A percentile compares a stretch with the other conserved stretches of the same genome.
Evolutionary conservation across 73 alveolate genomes (phyloP).

Genomic region (Paramecium biaurelia): DNA sequence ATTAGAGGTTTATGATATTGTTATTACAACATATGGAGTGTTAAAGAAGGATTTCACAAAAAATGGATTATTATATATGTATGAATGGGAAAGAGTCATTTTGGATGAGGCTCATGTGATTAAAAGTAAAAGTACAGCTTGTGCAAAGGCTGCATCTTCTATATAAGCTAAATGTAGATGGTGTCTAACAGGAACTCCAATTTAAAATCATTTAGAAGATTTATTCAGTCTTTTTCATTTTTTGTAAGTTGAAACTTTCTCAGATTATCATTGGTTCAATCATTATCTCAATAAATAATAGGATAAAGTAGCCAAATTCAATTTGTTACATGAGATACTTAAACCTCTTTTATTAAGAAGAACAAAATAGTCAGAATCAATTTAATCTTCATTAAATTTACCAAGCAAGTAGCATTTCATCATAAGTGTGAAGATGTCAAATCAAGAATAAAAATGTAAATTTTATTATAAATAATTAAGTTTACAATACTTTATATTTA

Average conservation of each 20-base stretch:
- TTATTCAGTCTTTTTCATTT: constrained; percentile 51
- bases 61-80: not conserved
- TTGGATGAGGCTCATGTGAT: constrained; percentile 62
- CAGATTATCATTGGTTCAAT: constrained; percentile 55
- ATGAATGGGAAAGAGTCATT: constrained; percentile 56
- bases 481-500: not conserved
- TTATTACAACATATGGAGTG: constrained; percentile 53
- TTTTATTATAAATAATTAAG: not conserved
- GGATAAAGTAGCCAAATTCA: not conserved
- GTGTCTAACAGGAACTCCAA: constrained; percentile 60
- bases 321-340: constrained; percentile 22
- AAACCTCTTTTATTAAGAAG: constrained; percentile 51
- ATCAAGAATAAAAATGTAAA: not conserved
- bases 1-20: constrained; percentile 56
- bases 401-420: constrained; percentile 29
- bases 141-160: constrained; percentile 58
- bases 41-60: constrained; percentile 29
- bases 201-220: constrained; percentile 55
- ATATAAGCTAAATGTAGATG: constrained; percentile 49
- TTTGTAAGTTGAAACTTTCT: constrained; percentile 48
- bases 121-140: constrained; percentile 36
- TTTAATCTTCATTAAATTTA: not conserved
- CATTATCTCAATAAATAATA: constrained; percentile 50
- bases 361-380: constrained; percentile 18
- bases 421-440: not conserved